Evolutionary conservation across 2,329 filamentous ascomycete species (phyloP), one percentile per base, ranked within the genome.

Genomic region (Fonsecaea pugnacius): DNA sequence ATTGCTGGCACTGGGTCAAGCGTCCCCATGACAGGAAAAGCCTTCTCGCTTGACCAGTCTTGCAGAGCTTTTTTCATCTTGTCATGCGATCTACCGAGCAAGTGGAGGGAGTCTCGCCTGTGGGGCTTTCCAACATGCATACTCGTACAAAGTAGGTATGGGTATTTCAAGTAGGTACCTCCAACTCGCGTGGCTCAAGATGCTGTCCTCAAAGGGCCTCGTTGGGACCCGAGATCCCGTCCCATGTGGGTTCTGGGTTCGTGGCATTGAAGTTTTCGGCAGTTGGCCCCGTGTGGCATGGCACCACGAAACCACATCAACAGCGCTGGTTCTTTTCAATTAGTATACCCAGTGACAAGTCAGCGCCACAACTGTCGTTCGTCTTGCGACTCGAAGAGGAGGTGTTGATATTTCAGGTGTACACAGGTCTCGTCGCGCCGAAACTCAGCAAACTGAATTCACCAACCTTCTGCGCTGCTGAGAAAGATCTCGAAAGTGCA

Each of bases 121-220:
- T 58, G 38, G 55, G 55, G 55, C 55, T 58, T 24, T 18, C 27
- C 8, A 21, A 48, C 43, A 24, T 48, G 8, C 18, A 48, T 48
- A 38, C 12, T 38, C 27, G 27, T 30, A 4, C 27, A 30, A 30
- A 30, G 27, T 30, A 30, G 27, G 27, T 30, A 30, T 4, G 27
- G 27, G 2, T 4, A 30, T 30, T 30, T 6, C 27, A 30, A 30
- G 27, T 30, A 30, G 27, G 6, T 4, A 2, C 38, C 38, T 43
- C 38, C 38, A 43, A 43, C 36, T 43, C 12, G 6, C 38, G 2
- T 9, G 4, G n/a, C 5, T 43, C 38, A 3, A 6, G 6, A n/a
- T 48, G 18, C 18, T 48, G 8, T 10, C 7, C 24, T 27, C 21
- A 36, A 46, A 40, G 55, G 40, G 38, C 48, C 18, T 58, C 38